Percentiles rank a stretch among this genome's conserved stretches.
Evolutionary conservation across 2,329 filamentous ascomycete genomes (phyloP).

Genomic region (Elsinoe ampelina): DNA sequence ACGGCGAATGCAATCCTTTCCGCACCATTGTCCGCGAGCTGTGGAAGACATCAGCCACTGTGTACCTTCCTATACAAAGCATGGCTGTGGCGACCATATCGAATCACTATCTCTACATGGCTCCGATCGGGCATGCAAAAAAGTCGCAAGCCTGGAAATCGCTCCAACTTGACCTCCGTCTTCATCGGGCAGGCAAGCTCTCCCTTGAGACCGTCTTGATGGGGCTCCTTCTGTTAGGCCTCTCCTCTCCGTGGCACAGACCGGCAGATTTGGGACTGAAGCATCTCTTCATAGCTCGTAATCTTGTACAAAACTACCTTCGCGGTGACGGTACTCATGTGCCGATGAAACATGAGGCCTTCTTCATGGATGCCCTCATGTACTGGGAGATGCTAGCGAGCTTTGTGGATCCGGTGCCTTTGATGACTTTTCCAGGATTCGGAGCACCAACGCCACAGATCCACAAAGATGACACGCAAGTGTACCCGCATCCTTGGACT

Average conservation of each 20-base stretch:
- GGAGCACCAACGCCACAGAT: conserved; percentile 18
- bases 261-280: conserved; percentile 46
- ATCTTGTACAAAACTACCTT: conserved; percentile 29
- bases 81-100: conserved; percentile 55
- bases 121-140: conserved; percentile 40
- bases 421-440: conserved; percentile 31
- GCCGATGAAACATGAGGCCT: conserved; percentile 29
- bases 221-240: conserved; percentile 50
- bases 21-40: conserved; percentile 48
- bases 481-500: conserved; percentile 41
- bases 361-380: conserved; percentile 48
- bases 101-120: conserved; percentile 48
- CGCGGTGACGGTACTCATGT: not conserved
- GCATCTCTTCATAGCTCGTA: conserved; percentile 41
- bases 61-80: conserved; percentile 53
- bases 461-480: conserved; percentile 23
- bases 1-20: conserved; percentile 53
- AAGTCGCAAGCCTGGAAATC: conserved; percentile 44
- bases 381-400: conserved; percentile 53
- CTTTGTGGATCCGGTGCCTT: conserved; percentile 34
- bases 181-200: conserved; percentile 33
- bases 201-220: conserved; percentile 44
- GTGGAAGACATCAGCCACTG: conserved; percentile 49
- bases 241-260: conserved; percentile 53
- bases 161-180: conserved; percentile 38